Base-by-base conservation (phyloP, 208 protist species). In the Trypanosomatidae sp. region DNA sequence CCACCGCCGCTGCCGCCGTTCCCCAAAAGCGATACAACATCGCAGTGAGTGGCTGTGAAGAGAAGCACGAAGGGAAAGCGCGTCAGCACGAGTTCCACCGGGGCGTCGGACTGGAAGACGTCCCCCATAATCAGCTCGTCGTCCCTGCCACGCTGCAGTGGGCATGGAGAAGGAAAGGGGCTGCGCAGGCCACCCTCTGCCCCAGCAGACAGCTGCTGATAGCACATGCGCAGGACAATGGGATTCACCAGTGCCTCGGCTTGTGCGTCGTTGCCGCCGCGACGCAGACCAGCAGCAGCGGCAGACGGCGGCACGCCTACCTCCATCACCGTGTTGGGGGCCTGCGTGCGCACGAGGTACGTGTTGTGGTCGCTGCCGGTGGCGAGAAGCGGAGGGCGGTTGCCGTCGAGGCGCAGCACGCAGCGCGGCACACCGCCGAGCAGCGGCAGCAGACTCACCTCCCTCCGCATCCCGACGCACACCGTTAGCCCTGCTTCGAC, bases 21-120 rank as follows among this genome's bases (percentile, higher is more conserved):
- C 30, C 89, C 82, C 69, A 88, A 80, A 12, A 89, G 60, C 6
- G 82, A 88, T 41, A 84, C 80, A 22, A 92, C 88, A 73, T 92
- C 86, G 70, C 90, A 95, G 73, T 91, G 79, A 22, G 77, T 22
- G 36, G 79, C 69, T 12, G 85, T 87, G 76, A 95, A 95, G 53
- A 81, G 82, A 67, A 95, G 87, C 15, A 95, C 74, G 75, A 87
- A 87, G 7, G 88, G 88, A 46, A 91, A 83, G 33, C 86, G 87
- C 5, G 82, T 66, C 47, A 88, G 70, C 47, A 88, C 76, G 1
- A 78, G 56, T 50, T 80, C 69, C 19, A 80, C 77, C 0, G 52
- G 28, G n/a, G 66, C 56, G 17, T 77, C 64, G 3, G 71, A 25
- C 64, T 83, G 75, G 55, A 80, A 75, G 8, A 80, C 76, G n/a